A percentile compares a stretch with the other conserved stretches of the same genome.
These are phyloP conservation scores for Cyberlindnera americana DNA, from an alignment of 805 yeast genomes.

Conservation along the genomic window DNA sequence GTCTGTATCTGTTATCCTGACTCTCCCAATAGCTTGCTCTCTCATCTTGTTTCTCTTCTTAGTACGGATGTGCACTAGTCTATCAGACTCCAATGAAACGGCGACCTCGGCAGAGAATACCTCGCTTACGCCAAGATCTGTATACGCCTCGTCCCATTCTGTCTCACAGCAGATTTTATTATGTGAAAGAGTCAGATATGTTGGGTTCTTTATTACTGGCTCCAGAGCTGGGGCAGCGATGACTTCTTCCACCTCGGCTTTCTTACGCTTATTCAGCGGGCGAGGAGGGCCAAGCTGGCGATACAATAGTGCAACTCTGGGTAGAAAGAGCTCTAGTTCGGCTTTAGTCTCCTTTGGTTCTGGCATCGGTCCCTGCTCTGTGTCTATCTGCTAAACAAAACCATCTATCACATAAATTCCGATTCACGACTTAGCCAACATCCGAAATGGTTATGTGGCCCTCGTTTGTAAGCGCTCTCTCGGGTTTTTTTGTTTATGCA, in stretches of 20 bases:
- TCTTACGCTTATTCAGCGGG: slow-evolving; percentile 2
- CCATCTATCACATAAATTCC: too few species aligned
- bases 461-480: too few species aligned
- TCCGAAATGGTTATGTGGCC: too few species aligned
- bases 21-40: slow-evolving; percentile 5
- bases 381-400: too few species aligned
- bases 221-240: neutral
- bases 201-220: neutral
- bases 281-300: slow-evolving; percentile 2
- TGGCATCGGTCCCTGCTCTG: neutral
- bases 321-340: neutral
- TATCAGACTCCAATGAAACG: slow-evolving; percentile 1
- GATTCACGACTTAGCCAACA: too few species aligned
- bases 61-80: slow-evolving; percentile 4
- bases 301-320: neutral
- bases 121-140: neutral
- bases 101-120: slow-evolving; percentile 5
- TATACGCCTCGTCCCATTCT: neutral
- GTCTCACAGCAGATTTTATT: neutral
- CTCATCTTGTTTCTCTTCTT: slow-evolving; percentile 14
- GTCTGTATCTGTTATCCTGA: neutral
- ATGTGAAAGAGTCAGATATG: slow-evolving; percentile 7
- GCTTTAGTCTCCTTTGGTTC: neutral
- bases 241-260: neutral
- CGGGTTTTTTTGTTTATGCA: too few species aligned